These are phyloP conservation scores for Pleomassaria siparia DNA, from an alignment of 2,329 filamentous ascomycete species.

Conservation along the genomic window DNA sequence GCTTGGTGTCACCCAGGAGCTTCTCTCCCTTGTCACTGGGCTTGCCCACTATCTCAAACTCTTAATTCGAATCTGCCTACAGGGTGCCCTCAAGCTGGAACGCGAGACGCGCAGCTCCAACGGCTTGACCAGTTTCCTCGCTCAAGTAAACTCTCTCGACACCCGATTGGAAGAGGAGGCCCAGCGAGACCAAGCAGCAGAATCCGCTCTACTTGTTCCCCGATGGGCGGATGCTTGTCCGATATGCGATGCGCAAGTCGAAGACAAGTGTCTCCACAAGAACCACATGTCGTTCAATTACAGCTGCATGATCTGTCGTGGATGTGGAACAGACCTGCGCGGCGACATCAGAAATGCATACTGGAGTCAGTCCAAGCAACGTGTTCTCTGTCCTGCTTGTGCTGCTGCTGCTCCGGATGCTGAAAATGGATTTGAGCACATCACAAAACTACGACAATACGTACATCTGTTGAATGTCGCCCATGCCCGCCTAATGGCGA, in stretches of 20 bases:
- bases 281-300: conserved; percentile 82
- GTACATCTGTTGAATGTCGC: conserved; percentile 91
- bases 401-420: conserved; percentile 59
- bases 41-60: conserved; percentile 97
- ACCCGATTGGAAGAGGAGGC: conserved; percentile 38
- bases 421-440: conserved; percentile 66
- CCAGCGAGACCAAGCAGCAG: conserved; percentile 43
- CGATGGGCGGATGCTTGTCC: conserved; percentile 72
- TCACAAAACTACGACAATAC: conserved; percentile 90
- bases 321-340: conserved; percentile 74
- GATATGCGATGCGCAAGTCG: conserved; percentile 81
- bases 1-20: conserved; percentile 92
- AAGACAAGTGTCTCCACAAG: conserved; percentile 83
- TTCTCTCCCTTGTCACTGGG: conserved; percentile 95
- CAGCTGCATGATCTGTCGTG: conserved; percentile 69
- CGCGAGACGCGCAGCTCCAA: conserved; percentile 74
- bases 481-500: conserved; percentile 83
- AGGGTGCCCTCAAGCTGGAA: conserved; percentile 88
- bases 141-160: conserved; percentile 83
- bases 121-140: conserved; percentile 79
- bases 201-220: conserved; percentile 47
- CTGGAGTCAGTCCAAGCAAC: conserved; percentile 68
- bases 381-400: conserved; percentile 72
- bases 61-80: conserved; percentile 92
- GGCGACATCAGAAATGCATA: conserved; percentile 68